Evolutionary conservation across 371 early-diverging fungal species (phyloP).

Genomic region (Basidiobolus meristosporus): DNA sequence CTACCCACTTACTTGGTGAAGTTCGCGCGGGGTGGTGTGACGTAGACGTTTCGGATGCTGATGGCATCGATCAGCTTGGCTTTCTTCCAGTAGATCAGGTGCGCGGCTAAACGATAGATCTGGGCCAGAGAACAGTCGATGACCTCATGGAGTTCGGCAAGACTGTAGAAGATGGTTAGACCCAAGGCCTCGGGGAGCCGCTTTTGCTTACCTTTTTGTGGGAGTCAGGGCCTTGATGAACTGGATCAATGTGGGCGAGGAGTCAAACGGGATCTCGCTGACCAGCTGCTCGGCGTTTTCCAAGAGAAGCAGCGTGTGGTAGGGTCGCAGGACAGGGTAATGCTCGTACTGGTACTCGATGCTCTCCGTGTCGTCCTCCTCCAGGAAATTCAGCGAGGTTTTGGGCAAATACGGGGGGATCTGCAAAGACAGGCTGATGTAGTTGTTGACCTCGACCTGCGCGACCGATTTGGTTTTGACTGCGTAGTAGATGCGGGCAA

Average conservation of each 20-base stretch:
- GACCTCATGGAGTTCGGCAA: constrained; percentile 59
- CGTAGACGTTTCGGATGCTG: constrained; percentile 56
- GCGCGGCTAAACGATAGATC: constrained; percentile 70
- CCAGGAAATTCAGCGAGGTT: constrained; percentile 4
- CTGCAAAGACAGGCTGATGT: constrained; percentile 50
- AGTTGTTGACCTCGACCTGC: constrained; percentile 57
- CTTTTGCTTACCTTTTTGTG: constrained; percentile 33
- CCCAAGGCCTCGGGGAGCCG: too few relatives aligned
- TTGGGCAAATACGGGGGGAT: constrained; percentile 24
- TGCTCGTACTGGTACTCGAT: constrained; percentile 31
- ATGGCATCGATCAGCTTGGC: constrained; percentile 76
- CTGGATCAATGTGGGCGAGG: constrained; percentile 63
- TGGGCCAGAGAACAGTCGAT: constrained; percentile 81
- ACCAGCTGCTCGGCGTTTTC: constrained; percentile 66
- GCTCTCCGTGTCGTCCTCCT: constrained; percentile 18
- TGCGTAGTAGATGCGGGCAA: constrained; percentile 20
- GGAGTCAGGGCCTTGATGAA: constrained; percentile 72
- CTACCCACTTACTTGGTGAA: constrained; percentile 23
- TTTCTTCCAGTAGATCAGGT: constrained; percentile 79
- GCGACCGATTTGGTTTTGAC: constrained; percentile 27
- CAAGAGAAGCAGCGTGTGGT: constrained; percentile 65
- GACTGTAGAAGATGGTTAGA: too few relatives aligned
- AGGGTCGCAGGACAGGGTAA: constrained; percentile 64
- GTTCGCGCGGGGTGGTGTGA: constrained; percentile 44
- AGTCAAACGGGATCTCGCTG: constrained; percentile 55